These are phyloP conservation scores for Gossypium raimondii DNA, from an alignment of 345 rosid genomes.

Conservation along the genomic window DNA sequence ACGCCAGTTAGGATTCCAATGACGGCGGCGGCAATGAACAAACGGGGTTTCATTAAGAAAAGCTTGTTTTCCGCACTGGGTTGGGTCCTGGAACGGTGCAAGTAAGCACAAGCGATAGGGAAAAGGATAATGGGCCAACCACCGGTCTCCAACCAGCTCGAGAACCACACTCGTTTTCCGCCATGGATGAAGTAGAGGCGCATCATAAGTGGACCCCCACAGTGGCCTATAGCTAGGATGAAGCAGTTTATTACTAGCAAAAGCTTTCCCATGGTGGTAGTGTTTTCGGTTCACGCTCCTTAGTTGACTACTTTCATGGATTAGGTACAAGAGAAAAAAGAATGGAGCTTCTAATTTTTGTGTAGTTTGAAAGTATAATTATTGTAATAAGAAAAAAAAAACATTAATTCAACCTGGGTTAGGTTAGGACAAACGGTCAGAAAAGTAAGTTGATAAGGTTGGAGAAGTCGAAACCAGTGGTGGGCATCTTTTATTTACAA, in stretches of 20 bases:
- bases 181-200: slow-evolving; percentile 81
- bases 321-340: not conserved
- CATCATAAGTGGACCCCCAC: slow-evolving; percentile 64
- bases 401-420: too few species aligned
- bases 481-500: too few species aligned
- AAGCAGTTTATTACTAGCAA: slow-evolving; percentile 46
- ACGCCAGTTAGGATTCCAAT: slow-evolving; percentile 58
- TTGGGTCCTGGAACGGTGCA: slow-evolving; percentile 27
- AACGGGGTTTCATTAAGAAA: slow-evolving; percentile 34
- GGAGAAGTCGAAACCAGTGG: not conserved
- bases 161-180: slow-evolving; percentile 66
- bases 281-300: not conserved
- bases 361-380: not conserved
- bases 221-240: slow-evolving; percentile 50
- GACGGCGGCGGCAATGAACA: slow-evolving; percentile 34
- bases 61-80: slow-evolving; percentile 18
- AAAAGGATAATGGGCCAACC: slow-evolving; percentile 55
- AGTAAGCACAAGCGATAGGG: slow-evolving; percentile 38
- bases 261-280: slow-evolving; percentile 20
- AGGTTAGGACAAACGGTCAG: too few species aligned
- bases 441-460: not conserved
- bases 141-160: slow-evolving; percentile 61
- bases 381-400: not conserved
- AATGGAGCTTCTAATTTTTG: not conserved
- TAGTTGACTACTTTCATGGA: not conserved